Evolutionary conservation across 164 flowering plant genomes (phyloP).

Genomic region (Chimonanthus salicifolius): DNA sequence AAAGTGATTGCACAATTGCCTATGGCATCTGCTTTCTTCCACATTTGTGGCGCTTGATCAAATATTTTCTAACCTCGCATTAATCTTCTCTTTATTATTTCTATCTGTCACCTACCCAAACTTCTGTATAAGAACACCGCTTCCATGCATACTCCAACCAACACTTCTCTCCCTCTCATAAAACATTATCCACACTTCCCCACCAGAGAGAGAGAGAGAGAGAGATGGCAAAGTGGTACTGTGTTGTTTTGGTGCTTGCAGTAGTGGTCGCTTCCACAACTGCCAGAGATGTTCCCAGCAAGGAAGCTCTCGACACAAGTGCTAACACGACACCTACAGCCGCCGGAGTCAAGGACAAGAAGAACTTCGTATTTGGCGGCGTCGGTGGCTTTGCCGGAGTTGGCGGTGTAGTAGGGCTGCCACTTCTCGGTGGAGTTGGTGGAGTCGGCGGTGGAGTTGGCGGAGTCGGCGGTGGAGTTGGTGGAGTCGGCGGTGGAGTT

Average conservation of each 20-base stretch:
- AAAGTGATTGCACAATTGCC: too few species aligned
- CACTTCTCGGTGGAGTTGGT: not conserved
- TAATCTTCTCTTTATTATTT: not conserved
- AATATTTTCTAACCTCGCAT: not conserved
- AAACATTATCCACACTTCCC: not conserved
- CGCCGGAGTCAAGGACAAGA: slow-evolving; percentile 5
- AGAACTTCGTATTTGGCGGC: slow-evolving; percentile 10
- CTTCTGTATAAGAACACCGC: not conserved
- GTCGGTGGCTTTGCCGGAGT: slow-evolving; percentile 8
- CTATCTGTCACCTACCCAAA: not conserved
- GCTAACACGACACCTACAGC: slow-evolving; percentile 3
- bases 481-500: slow-evolving; percentile 3
- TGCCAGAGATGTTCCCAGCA: not conserved
- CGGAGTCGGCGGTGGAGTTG: not conserved
- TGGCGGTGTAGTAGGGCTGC: not conserved
- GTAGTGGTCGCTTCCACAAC: not conserved
- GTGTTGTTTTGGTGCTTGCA: not conserved
- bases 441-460: slow-evolving; percentile 7
- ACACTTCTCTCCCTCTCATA: not conserved
- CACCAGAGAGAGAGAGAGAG: slow-evolving; percentile 7
- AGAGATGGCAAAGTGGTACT: slow-evolving; percentile 3
- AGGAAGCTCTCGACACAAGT: not conserved
- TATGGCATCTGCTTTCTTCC: too few species aligned
- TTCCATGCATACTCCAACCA: not conserved
- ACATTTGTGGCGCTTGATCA: too few species aligned